Evolutionary conservation across 768 basidiomycete genomes (phyloP), one percentile per base, ranked within the genome.

Genomic region (Hericium coralloides): DNA sequence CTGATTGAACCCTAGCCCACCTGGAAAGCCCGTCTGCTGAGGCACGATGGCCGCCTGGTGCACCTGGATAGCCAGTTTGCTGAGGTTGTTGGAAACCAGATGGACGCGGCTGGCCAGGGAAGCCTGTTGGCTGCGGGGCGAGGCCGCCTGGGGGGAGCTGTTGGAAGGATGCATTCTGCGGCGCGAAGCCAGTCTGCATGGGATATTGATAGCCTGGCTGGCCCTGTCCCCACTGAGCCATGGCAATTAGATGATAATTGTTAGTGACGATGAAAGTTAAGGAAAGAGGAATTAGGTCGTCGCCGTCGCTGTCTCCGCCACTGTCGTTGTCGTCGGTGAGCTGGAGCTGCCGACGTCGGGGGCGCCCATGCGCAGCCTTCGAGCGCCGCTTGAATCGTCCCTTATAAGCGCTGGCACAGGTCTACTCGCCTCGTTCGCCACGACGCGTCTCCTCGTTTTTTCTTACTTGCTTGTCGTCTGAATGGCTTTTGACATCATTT

Each of bases 151-250:
- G 78, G 61, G 76, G 78, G 56, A 76, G 69, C 41, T 74, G 73
- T 56, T 75, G 72, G 39, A 63, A 63, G 15, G 68, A 72, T 62
- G 76, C 74, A 53, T 76, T 77, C 58, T 81, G 81, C 25, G 72
- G 71, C 55, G 74, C 68, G 69, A 79, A 85, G 14, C 86, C 88
- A 2, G 88, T 87, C 62, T 87, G 87, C 68, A 84, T 73, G 36
- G 89, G 84, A 66, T 87, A 85, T 71, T 90, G 87, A 65, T 75
- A 85, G 38, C 82, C 81, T 22, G 78, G 79, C 69, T 84, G 85
- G 53, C 76, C 77, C 65, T 82, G 81, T 41, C 76, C 78, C 87
- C 89, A 91, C 71, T 89, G 87, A 65, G 87, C 81, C 89, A 91
- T 90, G 67, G 64, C 66, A 55, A 53, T 25, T 43, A 53, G 20